Base-by-base conservation (phyloP, 441 rosid genomes). In the Gossypium davidsonii region DNA sequence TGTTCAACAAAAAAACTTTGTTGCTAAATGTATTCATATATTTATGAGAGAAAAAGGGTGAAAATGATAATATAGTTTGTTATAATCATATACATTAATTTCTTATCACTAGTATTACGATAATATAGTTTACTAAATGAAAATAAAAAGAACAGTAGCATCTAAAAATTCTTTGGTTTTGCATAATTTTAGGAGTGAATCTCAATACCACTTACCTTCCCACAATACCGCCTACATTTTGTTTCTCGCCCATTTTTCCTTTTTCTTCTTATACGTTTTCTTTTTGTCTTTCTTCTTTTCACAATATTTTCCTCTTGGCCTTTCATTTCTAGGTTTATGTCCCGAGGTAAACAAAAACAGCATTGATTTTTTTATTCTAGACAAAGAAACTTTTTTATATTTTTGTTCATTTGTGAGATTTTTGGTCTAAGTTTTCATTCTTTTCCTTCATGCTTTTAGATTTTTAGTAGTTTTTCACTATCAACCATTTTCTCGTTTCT, bases 391-490 rank as follows among this genome's bases (percentile, higher is more conserved):
- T 28, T 44, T 17, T 25, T 17, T 5, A 3, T 14, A 39, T 6
- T 60, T 49, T 17, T 66, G 64, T 62, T 10, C 68, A 67, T 73
- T 75, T 66, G 71, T 72, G 39, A 80, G 76, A 77, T 61, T 79
- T 80, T 48, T 56, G 70, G 78, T 66, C 65, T 71, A 71, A 55
- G 55, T 78, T 76, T 20, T 70, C 51, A 42, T 70, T 55, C 62
- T 11, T 49, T 31, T 17, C n/a, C 20, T 18, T 28, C 34, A 4
- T 28, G 34, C 31, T 28, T 28, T 28, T 28, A 4, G 34, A 28
- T 28, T 28, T 28, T 4, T 28, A 4, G 4, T 2, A 3, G 26
- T 44, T 25, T 26, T 18, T 17, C 23, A 11, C 42, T 5, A 4
- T 3, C 57, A n/a, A n/a, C 34, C 51, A 3, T 8, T 26, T 26